These are phyloP conservation scores for Botryotinia narcissicola DNA, from an alignment of 2,329 filamentous ascomycete species.

Conservation along the genomic window DNA sequence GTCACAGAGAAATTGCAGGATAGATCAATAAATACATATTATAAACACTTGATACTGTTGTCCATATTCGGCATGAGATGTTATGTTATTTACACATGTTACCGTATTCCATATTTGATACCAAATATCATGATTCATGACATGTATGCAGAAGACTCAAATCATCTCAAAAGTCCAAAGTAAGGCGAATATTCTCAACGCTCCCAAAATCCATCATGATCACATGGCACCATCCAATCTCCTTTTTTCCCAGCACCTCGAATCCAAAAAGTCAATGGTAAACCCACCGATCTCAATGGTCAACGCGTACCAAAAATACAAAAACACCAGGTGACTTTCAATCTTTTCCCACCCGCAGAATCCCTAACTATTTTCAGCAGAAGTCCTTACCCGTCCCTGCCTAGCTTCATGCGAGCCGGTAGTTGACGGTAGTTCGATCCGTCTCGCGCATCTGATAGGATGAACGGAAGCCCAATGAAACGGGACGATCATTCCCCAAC, in stretches of 20 bases:
- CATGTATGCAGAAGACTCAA: not conserved
- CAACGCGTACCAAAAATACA: not conserved
- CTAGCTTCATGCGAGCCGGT: conserved; percentile 4
- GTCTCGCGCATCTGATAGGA: not conserved
- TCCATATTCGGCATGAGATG: not conserved
- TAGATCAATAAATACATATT: not conserved
- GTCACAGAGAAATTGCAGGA: not conserved
- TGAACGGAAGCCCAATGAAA: not conserved
- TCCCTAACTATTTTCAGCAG: not conserved
- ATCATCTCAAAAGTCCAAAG: not conserved
- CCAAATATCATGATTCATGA: not conserved
- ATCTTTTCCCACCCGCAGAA: conserved; percentile 7
- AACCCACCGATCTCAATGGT: not conserved
- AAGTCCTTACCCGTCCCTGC: not conserved
- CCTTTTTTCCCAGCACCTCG: not conserved
- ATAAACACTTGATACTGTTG: not conserved
- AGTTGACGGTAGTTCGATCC: not conserved
- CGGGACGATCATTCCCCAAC: not conserved
- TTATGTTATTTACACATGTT: not conserved
- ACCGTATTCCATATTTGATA: not conserved
- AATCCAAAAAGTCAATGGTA: not conserved
- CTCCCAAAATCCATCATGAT: not conserved
- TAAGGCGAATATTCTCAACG: not conserved
- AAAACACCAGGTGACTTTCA: not conserved
- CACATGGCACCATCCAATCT: not conserved